Percentiles rank a stretch among this genome's conserved stretches.
Evolutionary conservation across 257 asterid genomes (phyloP).

Genomic region (Lithospermum erythrorhizon): DNA sequence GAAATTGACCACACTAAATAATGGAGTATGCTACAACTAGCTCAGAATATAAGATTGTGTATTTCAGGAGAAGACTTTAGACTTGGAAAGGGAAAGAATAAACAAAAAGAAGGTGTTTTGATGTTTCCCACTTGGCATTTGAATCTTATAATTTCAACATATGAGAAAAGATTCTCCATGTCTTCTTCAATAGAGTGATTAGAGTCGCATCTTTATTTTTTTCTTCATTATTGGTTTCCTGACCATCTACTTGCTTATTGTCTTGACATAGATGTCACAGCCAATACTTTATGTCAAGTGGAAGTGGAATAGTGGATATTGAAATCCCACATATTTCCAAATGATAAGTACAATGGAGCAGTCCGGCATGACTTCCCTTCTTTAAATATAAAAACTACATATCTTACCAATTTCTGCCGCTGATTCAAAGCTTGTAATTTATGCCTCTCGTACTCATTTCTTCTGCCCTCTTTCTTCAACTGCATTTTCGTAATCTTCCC

Average conservation of each 20-base stretch:
- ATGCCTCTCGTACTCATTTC: slow-evolving; percentile 94
- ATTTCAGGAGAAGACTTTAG: neutral
- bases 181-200: neutral
- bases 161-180: neutral
- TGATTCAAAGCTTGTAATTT: slow-evolving; percentile 92
- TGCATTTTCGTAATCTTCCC: slow-evolving; percentile 16
- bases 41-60: neutral
- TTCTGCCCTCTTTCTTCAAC: slow-evolving; percentile 97
- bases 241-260: neutral
- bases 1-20: neutral
- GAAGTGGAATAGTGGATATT: neutral
- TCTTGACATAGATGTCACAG: neutral
- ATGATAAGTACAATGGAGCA: neutral
- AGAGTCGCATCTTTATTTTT: neutral
- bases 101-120: neutral
- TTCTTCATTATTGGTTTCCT: too few relatives aligned
- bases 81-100: neutral
- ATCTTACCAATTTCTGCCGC: slow-evolving; percentile 87
- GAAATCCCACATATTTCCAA: neutral
- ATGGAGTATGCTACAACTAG: neutral
- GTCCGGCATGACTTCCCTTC: neutral
- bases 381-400: neutral
- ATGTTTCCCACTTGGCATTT: neutral
- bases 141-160: neutral
- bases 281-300: neutral